Evolutionary conservation across 441 rosid genomes (phyloP).

Genomic region (Gossypium schwendimanii): DNA sequence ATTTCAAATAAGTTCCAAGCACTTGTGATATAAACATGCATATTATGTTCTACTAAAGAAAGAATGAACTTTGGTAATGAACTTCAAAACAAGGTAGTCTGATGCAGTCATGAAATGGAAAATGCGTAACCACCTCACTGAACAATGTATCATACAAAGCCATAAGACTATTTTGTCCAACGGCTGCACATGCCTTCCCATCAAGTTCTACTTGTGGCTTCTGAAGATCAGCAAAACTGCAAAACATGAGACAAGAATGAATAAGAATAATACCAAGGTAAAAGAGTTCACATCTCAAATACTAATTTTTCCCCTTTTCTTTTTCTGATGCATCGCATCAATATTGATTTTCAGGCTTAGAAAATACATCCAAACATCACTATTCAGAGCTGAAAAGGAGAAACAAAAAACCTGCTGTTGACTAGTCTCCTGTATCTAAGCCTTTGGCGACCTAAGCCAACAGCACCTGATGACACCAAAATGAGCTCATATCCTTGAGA

Average conservation of each 20-base stretch:
- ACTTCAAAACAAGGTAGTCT: background rate
- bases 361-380: background rate
- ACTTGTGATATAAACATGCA: background rate
- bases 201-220: slow-evolving; percentile 83
- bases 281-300: background rate
- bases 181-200: slow-evolving; percentile 99
- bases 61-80: background rate
- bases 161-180: slow-evolving; percentile 95
- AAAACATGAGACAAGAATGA: slow-evolving; percentile 8
- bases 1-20: background rate
- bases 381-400: background rate
- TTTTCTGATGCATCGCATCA: background rate
- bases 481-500: slow-evolving; percentile 76
- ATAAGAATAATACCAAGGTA: background rate
- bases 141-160: slow-evolving; percentile 86
- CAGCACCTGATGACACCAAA: slow-evolving; percentile 94
- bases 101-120: background rate
- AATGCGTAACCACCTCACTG: slow-evolving; percentile 49
- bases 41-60: background rate
- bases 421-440: slow-evolving; percentile 75
- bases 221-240: slow-evolving; percentile 91
- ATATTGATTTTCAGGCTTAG: background rate
- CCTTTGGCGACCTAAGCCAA: slow-evolving; percentile 95
- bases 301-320: background rate
- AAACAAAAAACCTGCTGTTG: slow-evolving; percentile 71